Evolutionary conservation across 192 early-diverging fungal species (phyloP).

Genomic region (Gigaspora rosea): DNA sequence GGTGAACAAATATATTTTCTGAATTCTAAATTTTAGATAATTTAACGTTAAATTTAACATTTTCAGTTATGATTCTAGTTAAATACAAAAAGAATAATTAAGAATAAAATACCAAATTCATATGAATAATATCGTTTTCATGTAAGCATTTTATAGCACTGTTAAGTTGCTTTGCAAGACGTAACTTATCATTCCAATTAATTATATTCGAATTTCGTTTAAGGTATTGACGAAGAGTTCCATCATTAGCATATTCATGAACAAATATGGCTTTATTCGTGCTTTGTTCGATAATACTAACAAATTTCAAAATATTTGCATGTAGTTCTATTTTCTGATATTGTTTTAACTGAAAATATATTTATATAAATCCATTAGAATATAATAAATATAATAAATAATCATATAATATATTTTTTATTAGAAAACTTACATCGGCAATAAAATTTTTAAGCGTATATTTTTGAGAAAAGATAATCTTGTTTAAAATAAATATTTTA

Average conservation of each 20-base stretch:
- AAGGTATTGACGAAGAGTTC: neutral
- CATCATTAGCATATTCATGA: neutral
- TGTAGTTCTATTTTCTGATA: no score
- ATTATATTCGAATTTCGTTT: neutral
- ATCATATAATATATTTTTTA: no score
- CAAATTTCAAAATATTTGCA: no score
- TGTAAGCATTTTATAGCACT: neutral
- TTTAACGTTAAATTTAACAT: neutral
- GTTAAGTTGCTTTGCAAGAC: neutral
- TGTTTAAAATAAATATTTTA: no score
- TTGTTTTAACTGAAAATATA: no score
- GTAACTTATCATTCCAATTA: neutral
- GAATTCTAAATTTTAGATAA: neutral
- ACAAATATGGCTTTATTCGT: neutral
- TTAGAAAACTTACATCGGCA: no score
- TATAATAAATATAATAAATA: no score
- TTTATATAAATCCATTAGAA: no score
- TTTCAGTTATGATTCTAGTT: neutral
- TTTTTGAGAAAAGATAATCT: no score
- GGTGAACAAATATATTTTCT: neutral
- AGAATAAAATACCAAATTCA: neutral
- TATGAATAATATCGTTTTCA: neutral
- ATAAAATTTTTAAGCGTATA: no score
- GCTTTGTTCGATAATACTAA: no score
- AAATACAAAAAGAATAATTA: neutral